Percentiles rank a stretch among this genome's conserved stretches.
Evolutionary conservation across 2,329 filamentous ascomycete species (phyloP).

Genomic region (Fusarium sterilihyphosum): DNA sequence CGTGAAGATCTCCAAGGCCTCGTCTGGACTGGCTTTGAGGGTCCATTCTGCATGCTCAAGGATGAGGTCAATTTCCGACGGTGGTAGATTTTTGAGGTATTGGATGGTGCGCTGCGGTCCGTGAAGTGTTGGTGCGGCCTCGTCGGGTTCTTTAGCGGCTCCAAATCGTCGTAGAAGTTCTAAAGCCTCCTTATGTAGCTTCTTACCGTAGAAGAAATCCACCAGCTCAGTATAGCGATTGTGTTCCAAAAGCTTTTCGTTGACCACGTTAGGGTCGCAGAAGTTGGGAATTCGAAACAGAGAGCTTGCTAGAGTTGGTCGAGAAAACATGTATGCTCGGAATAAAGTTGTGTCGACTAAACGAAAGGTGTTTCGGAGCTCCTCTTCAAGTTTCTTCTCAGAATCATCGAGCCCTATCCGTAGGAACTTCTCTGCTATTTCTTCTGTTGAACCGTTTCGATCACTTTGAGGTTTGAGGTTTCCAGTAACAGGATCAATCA

Average conservation of each 20-base stretch:
- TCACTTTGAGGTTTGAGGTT: constrained; percentile 64
- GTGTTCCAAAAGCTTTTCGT: constrained; percentile 88
- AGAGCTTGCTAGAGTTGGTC: constrained; percentile 83
- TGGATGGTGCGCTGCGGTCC: constrained; percentile 86
- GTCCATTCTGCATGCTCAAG: constrained; percentile 94
- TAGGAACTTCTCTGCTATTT: constrained; percentile 66
- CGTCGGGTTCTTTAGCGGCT: constrained; percentile 61
- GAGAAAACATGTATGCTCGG: constrained; percentile 92
- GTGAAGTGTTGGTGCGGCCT: constrained; percentile 68
- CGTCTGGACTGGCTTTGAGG: constrained; percentile 73
- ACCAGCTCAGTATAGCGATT: constrained; percentile 92
- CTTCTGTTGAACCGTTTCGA: constrained; percentile 56
- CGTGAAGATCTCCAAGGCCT: constrained; percentile 92
- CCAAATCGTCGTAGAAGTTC: constrained; percentile 86
- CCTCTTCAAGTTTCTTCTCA: constrained; percentile 72
- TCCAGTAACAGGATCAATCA: constrained; percentile 70
- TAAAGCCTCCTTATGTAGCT: constrained; percentile 86
- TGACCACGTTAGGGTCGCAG: constrained; percentile 94
- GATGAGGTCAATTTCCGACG: constrained; percentile 89
- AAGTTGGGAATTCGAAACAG: constrained; percentile 97
- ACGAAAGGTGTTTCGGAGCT: constrained; percentile 79
- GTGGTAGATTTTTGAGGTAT: constrained; percentile 89
- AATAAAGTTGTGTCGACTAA: constrained; percentile 95
- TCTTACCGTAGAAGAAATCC: constrained; percentile 98
- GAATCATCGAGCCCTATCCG: constrained; percentile 57